A percentile compares a stretch with the other conserved stretches of the same genome.
phyloP scores from a whole-genome alignment of 768 basidiomycete species.

The Galerina marginata region DNA sequence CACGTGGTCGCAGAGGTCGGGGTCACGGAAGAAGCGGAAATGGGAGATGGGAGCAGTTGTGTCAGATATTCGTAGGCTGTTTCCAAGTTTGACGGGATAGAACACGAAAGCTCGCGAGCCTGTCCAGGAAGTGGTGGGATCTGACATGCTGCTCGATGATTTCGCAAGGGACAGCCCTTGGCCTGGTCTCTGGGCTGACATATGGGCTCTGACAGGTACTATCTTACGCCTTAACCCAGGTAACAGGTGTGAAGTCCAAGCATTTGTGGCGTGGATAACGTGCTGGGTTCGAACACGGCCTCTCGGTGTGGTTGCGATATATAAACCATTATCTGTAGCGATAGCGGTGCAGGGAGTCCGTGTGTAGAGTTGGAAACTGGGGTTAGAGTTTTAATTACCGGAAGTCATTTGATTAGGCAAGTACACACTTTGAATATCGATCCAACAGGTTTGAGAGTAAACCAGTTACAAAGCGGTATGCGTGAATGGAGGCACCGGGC shows the following conservation, averaged over 20 bases:
- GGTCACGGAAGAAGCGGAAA: neutral
- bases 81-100: constrained; percentile 45
- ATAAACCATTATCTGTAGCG: constrained; percentile 34
- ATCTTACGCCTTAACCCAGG: constrained; percentile 65
- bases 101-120: constrained; percentile 66
- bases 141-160: neutral
- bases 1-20: neutral
- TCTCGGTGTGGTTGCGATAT: constrained; percentile 64
- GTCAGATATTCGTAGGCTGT: constrained; percentile 71
- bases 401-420: neutral
- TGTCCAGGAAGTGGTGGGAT: constrained; percentile 26
- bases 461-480: constrained; percentile 71
- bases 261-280: constrained; percentile 87
- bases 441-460: constrained; percentile 55
- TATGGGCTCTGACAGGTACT: constrained; percentile 60
- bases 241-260: constrained; percentile 77
- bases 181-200: constrained; percentile 66
- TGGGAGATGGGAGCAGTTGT: constrained; percentile 46
- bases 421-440: constrained; percentile 53
- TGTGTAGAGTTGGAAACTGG: constrained; percentile 63
- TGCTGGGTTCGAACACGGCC: constrained; percentile 63
- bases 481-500: constrained; percentile 66
- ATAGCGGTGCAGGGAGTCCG: constrained; percentile 67
- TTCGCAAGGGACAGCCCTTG: constrained; percentile 8
- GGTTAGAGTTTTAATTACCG: neutral